phyloP scores from a whole-genome alignment of 306 rosid species.

The Cicer cuneatum region DNA sequence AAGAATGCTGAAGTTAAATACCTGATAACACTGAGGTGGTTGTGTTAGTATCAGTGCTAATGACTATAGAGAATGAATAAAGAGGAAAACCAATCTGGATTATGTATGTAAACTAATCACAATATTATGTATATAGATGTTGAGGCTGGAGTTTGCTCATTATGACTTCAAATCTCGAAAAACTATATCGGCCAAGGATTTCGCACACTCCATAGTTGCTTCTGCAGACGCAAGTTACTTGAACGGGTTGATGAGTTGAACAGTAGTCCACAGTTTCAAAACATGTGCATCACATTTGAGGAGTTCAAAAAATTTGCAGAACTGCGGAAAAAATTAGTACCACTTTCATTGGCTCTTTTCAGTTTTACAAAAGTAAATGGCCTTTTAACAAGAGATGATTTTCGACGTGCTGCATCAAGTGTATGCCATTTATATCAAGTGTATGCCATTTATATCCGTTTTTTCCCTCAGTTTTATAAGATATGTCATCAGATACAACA shows the following conservation, averaged over 20 bases:
- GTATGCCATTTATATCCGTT: conserved; percentile 48
- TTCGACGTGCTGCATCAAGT: conserved; percentile 76
- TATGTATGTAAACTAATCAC: neutral
- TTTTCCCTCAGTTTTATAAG: conserved; percentile 9
- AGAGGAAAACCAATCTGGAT: neutral
- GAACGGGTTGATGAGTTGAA: conserved; percentile 62
- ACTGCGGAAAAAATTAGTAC: conserved; percentile 65
- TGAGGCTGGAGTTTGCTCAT: conserved; percentile 80
- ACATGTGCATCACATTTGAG: conserved; percentile 64
- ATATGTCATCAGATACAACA: neutral
- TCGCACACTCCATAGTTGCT: conserved; percentile 92
- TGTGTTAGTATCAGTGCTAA: no score
- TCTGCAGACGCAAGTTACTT: conserved; percentile 75
- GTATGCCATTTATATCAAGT: conserved; percentile 52
- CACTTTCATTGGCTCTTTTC: conserved; percentile 82
- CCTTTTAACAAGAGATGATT: conserved; percentile 66
- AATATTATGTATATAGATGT: conserved; percentile 56
- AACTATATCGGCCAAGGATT: conserved; percentile 78
- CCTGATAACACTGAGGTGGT: neutral
- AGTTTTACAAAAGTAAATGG: conserved; percentile 82
- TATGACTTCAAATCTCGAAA: conserved; percentile 73
- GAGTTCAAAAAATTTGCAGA: conserved; percentile 80
- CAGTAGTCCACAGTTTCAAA: conserved; percentile 51
- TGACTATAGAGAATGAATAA: no score
- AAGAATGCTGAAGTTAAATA: neutral